Base-by-base conservation (phyloP, 2,329 filamentous ascomycete genomes). In the Sarocladium kiliense region DNA sequence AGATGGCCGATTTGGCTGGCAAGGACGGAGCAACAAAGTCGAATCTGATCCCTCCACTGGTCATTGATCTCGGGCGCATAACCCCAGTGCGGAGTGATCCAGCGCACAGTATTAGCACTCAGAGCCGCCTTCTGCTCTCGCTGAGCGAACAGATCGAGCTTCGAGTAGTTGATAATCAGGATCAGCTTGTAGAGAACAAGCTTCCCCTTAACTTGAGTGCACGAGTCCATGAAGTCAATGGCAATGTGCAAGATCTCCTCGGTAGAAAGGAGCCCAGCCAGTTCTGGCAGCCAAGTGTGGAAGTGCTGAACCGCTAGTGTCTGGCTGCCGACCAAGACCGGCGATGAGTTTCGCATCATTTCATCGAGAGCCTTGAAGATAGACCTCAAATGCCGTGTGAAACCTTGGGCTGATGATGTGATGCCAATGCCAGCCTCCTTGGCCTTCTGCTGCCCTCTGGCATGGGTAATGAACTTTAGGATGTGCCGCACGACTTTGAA, bases 301-400 rank as follows among this genome's bases (percentile, higher is more conserved):
- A 97, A 96, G 68, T 97, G 91, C 70, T 99, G 94, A 12, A 97
- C 91, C 2, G 95, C 86, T 51, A 99, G 76, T 0, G 94, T 97
- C 72, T 99, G 96, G 59, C 89, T 97, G 32, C 94, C 94, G 14
- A 97, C 89, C 23, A 97, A 76, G 18, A 92, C 86, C 0, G 94
- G 89, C 2, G 91, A 88, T 1, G 85, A 79, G 68, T 91, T 96
- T 58, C 86, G 85, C 90, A 99, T 97, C 72, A 99, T 82, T 16
- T 81, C 79, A 70, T 97, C 91, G 23, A 99, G 78, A 1, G 90
- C 88, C 66, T 91, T 92, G 76, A 97, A 97, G 36, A 97, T 91
- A 32, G 81, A 85, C 58, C 90, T 86, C 56, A 97, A 74, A 63
- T 97, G 89, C 58, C 90, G 83, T 47, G 86, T 90, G 68, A 99